Conservation (phyloP, 352 stramenopile species). For the Globisporangium spinosum region DNA sequence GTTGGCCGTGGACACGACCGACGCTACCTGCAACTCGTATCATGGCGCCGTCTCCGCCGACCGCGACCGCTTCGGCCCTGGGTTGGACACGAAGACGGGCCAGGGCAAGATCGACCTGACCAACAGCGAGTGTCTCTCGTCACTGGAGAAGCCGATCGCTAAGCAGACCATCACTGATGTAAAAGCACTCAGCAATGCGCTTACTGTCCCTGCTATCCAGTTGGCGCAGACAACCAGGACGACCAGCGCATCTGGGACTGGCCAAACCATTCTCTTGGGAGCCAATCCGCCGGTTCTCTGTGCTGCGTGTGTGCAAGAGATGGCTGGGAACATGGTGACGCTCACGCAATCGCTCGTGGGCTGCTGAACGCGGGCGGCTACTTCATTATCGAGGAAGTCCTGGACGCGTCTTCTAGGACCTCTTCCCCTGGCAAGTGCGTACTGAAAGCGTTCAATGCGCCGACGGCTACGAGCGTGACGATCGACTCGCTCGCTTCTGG, state of each 20-base stretch:
- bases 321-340: conserved; percentile 36
- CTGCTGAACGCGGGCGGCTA: conserved; percentile 30
- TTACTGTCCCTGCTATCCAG: conserved; percentile 32
- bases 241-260: conserved; percentile 17
- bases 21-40: conserved; percentile 32
- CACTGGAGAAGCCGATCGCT: conserved; percentile 36
- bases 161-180: conserved; percentile 40
- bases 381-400: conserved; percentile 62
- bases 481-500: conserved; percentile 14
- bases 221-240: conserved; percentile 35
- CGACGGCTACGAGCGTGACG: conserved; percentile 20
- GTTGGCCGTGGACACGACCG: conserved; percentile 10
- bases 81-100: conserved; percentile 39
- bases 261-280: conserved; percentile 21
- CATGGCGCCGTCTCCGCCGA: conserved; percentile 24
- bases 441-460: conserved; percentile 27
- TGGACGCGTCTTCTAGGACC: conserved; percentile 6
- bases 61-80: conserved; percentile 47
- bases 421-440: conserved; percentile 34
- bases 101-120: conserved; percentile 50
- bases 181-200: conserved; percentile 29
- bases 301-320: conserved; percentile 51
- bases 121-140: conserved; percentile 53
- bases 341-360: conserved; percentile 32
- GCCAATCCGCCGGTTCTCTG: conserved; percentile 40